Conservation (phyloP, 371 early-diverging fungal species). For the Mucor saturninus region DNA sequence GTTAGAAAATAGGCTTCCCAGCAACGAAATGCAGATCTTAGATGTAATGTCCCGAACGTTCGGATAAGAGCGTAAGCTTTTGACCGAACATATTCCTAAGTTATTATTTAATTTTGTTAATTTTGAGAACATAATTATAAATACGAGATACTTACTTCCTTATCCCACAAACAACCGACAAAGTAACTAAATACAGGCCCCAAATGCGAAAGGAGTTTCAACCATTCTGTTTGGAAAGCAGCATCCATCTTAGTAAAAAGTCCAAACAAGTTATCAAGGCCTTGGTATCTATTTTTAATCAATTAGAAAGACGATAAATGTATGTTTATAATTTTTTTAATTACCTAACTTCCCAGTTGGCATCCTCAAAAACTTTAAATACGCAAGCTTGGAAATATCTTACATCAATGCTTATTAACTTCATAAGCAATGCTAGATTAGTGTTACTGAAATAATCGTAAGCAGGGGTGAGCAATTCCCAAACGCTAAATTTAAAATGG, state of each 20-base stretch:
- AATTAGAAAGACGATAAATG: not conserved
- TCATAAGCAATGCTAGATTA: slow-evolving; percentile 47
- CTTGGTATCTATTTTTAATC: slow-evolving; percentile 40
- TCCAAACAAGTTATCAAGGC: slow-evolving; percentile 56
- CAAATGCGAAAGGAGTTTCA: slow-evolving; percentile 48
- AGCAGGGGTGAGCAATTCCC: slow-evolving; percentile 49
- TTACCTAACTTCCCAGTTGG: slow-evolving; percentile 58
- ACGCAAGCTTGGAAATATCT: slow-evolving; percentile 49
- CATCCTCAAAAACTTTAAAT: slow-evolving; percentile 47
- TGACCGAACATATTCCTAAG: slow-evolving; percentile 55
- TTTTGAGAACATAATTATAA: too few relatives aligned
- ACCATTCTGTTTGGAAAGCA: slow-evolving; percentile 53
- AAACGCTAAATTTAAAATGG: slow-evolving; percentile 34
- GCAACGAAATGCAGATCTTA: slow-evolving; percentile 57
- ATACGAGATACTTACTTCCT: slow-evolving; percentile 35
- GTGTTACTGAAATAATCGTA: slow-evolving; percentile 47
- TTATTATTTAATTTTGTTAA: not conserved
- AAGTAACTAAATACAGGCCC: slow-evolving; percentile 59
- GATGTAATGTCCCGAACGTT: slow-evolving; percentile 48
- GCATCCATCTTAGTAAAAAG: slow-evolving; percentile 62
- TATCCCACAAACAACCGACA: slow-evolving; percentile 55
- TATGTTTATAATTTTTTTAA: not conserved
- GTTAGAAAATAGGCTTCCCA: slow-evolving; percentile 62
- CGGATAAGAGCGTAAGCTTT: slow-evolving; percentile 52
- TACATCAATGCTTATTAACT: slow-evolving; percentile 45